A percentile compares a stretch with the other conserved stretches of the same genome.
Conservation (phyloP, 257 asterid species). For the Salvia splendens region DNA sequence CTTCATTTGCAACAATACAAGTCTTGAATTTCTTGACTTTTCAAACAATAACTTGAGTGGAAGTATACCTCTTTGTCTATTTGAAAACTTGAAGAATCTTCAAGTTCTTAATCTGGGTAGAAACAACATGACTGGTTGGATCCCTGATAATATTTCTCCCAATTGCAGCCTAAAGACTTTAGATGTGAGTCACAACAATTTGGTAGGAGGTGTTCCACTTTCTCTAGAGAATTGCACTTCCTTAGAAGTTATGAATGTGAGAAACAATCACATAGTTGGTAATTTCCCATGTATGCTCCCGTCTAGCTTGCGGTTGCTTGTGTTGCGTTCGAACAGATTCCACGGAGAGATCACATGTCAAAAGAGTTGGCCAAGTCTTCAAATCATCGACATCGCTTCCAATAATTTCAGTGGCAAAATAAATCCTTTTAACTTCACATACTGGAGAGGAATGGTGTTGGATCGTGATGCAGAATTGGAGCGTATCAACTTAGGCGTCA, state of each 20-base stretch:
- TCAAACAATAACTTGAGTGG: neutral
- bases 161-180: neutral
- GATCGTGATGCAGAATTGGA: too few species aligned
- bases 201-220: constrained; percentile 1
- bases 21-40: neutral
- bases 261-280: too few species aligned
- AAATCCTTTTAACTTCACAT: too few species aligned
- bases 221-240: neutral
- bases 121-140: neutral
- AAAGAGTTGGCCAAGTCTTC: too few species aligned
- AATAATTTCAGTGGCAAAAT: too few species aligned
- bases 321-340: too few species aligned
- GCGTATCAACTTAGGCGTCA: too few species aligned
- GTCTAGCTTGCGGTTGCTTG: too few species aligned
- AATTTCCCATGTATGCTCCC: too few species aligned
- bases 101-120: neutral
- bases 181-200: constrained; percentile 9
- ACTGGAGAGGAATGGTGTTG: too few species aligned
- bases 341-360: too few species aligned
- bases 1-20: neutral
- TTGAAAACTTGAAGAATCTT: neutral
- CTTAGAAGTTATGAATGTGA: neutral
- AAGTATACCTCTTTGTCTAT: neutral
- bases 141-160: neutral
- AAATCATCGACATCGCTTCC: too few species aligned